Conservation (phyloP, 2,329 filamentous ascomycete genomes). For the Lecanicillium sp. region DNA sequence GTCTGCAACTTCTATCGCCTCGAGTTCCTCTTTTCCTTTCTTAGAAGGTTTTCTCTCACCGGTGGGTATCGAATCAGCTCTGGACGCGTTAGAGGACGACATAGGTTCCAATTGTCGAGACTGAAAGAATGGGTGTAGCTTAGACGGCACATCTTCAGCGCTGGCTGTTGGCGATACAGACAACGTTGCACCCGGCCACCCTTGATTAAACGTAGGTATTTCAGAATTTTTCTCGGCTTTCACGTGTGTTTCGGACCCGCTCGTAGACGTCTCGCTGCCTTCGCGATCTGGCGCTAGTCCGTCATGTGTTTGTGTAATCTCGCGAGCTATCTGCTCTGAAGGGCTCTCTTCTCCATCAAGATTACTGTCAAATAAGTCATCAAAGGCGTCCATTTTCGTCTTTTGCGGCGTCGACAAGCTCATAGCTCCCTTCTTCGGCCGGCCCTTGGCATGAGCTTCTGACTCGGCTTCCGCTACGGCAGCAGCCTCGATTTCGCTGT, state of each 20-base stretch:
- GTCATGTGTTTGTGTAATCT: neutral
- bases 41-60: neutral
- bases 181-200: too few species aligned
- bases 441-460: slow-evolving; percentile 12
- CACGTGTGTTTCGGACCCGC: too few species aligned
- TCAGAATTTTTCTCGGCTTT: too few species aligned
- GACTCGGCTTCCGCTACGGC: slow-evolving; percentile 19
- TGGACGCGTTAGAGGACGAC: neutral
- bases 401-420: slow-evolving; percentile 28
- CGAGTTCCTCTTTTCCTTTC: slow-evolving; percentile 1
- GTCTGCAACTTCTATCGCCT: neutral
- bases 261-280: too few species aligned
- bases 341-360: slow-evolving; percentile 16
- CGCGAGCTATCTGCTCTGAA: slow-evolving; percentile 13
- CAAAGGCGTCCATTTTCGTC: slow-evolving; percentile 19
- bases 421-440: slow-evolving; percentile 22
- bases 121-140: too few species aligned
- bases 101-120: too few species aligned
- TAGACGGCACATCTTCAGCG: too few species aligned
- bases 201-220: too few species aligned
- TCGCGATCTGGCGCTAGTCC: too few species aligned
- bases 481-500: slow-evolving; percentile 20
- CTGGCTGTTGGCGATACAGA: too few species aligned
- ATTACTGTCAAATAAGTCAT: slow-evolving; percentile 12
- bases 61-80: neutral